Conservation (phyloP, 106 monocot genomes). For the Dendrobium huoshanense region DNA sequence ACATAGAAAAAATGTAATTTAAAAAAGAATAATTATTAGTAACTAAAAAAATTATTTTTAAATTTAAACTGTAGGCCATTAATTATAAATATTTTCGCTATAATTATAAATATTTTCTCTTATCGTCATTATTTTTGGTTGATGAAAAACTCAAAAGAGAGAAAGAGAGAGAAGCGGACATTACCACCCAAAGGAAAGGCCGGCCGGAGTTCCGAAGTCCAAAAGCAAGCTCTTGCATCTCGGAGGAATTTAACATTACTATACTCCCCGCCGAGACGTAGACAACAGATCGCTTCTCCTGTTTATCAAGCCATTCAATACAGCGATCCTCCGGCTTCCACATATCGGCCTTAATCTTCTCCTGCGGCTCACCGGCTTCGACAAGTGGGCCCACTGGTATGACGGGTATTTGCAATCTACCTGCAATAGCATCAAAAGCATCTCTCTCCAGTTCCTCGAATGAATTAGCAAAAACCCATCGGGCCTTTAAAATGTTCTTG, state of each 20-base stretch:
- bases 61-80: too few relatives aligned
- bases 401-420: neutral
- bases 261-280: constrained; percentile 75
- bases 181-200: constrained; percentile 71
- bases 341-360: constrained; percentile 22
- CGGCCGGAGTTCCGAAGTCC: constrained; percentile 31
- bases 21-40: too few relatives aligned
- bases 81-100: neutral
- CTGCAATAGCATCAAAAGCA: constrained; percentile 22
- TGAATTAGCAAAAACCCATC: constrained; percentile 41
- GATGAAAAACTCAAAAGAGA: too few relatives aligned
- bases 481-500: constrained; percentile 27
- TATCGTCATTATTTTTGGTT: neutral
- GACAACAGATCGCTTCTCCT: constrained; percentile 32
- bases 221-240: constrained; percentile 52
- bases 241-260: constrained; percentile 31
- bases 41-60: too few relatives aligned
- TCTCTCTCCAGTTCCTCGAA: constrained; percentile 45
- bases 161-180: neutral
- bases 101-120: too few relatives aligned
- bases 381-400: constrained; percentile 46
- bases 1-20: too few relatives aligned
- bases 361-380: constrained; percentile 5
- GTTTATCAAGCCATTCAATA: constrained; percentile 53
- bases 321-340: constrained; percentile 28